Base-by-base conservation (phyloP, 2,329 filamentous ascomycete species). In the Claviceps africana region DNA sequence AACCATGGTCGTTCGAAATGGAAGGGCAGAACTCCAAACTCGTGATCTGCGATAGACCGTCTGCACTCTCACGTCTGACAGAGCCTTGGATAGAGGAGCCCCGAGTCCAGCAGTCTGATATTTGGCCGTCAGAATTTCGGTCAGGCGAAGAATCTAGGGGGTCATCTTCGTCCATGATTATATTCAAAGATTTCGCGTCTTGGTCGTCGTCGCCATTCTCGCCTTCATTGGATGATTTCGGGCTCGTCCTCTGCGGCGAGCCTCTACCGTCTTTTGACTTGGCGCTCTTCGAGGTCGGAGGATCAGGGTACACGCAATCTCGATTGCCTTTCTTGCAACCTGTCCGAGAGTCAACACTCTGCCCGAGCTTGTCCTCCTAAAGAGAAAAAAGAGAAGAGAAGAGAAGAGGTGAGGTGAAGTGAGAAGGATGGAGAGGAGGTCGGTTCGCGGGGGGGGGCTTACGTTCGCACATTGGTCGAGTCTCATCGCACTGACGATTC, bases 241-340 rank as follows among this genome's bases (percentile, higher is more conserved):
- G 75, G 55, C 77, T 79, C 28, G 67, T 63, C 50, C 70, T 69
- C 55, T 71, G 70, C 46, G 67, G 67, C 2, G 63, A 56, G 33
- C 60, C 35, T 53, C 60, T 46, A 47, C 57, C 40, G n/a, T 76
- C 72, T 56, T 70, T 74, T 22, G 65, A 60, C 58, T 67, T 63
- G 42, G 58, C 54, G 25, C 69, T 64, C 56, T 74, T 77, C 40
- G 70, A 60, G 10, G 70, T 65, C 47, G 79, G 71, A 31, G 82
- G 73, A 47, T 91, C 88, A 2, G 93, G 91, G 65, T 96, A 98
- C 54, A 86, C 76, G 65, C 93, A 98, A 57, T 95, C 88, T 68
- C 93, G 80, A 59, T 83, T 86, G 48, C 91, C 93, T 69, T 97
- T 98, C 60, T 82, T 85, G 67, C 93, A 98, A 62, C 91, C 89